Evolutionary conservation across 2,329 filamentous ascomycete genomes (phyloP), one percentile per base, ranked within the genome.

Genomic region (Hypoxylon rubiginosum): DNA sequence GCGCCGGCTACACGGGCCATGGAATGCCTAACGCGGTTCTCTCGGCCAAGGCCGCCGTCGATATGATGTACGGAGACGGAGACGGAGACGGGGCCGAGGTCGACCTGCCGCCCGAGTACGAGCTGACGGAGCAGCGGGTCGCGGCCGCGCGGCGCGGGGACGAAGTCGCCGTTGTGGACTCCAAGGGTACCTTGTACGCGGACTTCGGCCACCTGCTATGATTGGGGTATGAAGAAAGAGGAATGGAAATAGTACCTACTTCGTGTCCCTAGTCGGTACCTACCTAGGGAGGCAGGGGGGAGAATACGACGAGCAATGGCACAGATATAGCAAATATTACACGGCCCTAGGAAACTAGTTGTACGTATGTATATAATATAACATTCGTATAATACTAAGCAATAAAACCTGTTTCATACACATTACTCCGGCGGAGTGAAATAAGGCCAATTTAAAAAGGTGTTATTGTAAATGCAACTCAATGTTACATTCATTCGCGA

Each of bases 1-100:
- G 85, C 66, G 90, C 84, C 2, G 91, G 89, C 2, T 93, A 91
- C 73, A 91, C 90, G 4, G 90, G 89, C 0, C 92, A 94, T 76
- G 92, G 92, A 0, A 93, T 94, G 91, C 91, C 91, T 19, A 89
- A 90, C 71, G 88, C 90, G 15, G 89, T 89, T 67, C 79, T 92
- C 43, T 89, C 86, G 71, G 92, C 86, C 1, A 86, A 88, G 63
- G 88, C 88, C 1, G 86, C 88, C 11, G 90, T 87, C 9, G 79
- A 85, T 50, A 85, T 91, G 82, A 86, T 92, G 57, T 71, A 84
- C 60, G n/a, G n/a, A n/a, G n/a, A n/a, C n/a, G n/a, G n/a, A n/a
- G 58, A 80, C 58, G 76, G 74, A 17, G 71, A 73, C 11, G 77
- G 74, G 0, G 78, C 77, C n/a, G 76, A 77, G 4, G 79, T 84